phyloP scores from a whole-genome alignment of 306 rosid genomes.

The Herpetospermum pedunculosum region DNA sequence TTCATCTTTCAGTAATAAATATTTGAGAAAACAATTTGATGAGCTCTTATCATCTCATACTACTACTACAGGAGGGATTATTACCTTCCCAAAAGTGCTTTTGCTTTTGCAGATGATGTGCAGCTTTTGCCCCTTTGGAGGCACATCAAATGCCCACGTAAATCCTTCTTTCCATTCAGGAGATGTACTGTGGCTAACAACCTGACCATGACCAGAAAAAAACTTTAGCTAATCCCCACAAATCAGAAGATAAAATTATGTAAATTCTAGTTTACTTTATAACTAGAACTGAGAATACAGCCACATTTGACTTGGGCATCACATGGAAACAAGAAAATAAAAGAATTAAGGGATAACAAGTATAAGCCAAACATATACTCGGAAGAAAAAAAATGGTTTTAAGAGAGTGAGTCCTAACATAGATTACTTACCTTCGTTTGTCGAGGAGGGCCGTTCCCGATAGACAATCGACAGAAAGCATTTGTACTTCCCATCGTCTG shows the following conservation, averaged over 20 bases:
- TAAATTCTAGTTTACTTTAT: not conserved
- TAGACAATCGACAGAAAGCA: conserved; percentile 82
- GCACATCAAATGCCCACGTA: conserved; percentile 93
- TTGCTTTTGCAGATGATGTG: conserved; percentile 95
- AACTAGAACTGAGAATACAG: not conserved
- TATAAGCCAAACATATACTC: not conserved
- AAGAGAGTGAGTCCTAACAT: not conserved
- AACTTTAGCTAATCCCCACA: not conserved
- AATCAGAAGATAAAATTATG: not conserved
- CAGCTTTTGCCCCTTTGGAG: conserved; percentile 95
- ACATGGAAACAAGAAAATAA: not conserved
- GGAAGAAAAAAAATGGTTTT: not conserved
- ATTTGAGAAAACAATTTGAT: not conserved
- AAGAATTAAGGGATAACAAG: not conserved
- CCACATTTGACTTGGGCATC: not conserved
- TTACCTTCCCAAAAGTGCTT: conserved; percentile 97
- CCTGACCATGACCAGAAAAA: conserved; percentile 26
- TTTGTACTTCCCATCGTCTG: conserved; percentile 94
- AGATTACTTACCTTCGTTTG: conserved; percentile 84
- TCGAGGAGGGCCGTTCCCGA: conserved; percentile 89
- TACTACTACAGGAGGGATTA: not conserved
- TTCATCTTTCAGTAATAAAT: not conserved
- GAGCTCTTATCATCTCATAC: not conserved
- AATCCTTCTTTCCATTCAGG: conserved; percentile 99
- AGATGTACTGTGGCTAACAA: conserved; percentile 69